Evolutionary conservation across 1,284 basidiomycete species (phyloP).

Genomic region (Mycosarcoma mackinlayi): DNA sequence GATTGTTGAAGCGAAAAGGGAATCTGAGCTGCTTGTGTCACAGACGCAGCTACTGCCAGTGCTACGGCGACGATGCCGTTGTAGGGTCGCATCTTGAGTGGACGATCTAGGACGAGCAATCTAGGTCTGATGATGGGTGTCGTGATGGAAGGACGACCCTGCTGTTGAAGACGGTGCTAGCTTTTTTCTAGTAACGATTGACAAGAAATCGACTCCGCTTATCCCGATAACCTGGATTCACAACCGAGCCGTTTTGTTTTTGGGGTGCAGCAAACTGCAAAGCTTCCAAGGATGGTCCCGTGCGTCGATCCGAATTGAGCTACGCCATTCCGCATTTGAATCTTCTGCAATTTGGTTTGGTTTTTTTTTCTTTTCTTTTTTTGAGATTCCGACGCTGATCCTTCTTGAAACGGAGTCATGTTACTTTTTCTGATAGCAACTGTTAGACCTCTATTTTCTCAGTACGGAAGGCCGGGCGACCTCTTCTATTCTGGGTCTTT

Average conservation of each 20-base stretch:
- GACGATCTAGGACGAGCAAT: background rate
- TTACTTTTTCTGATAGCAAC: background rate
- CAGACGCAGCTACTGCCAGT: constrained; percentile 14
- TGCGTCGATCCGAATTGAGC: background rate
- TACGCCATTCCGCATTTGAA: constrained; percentile 7
- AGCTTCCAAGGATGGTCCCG: background rate
- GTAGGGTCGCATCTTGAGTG: constrained; percentile 19
- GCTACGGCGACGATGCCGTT: constrained; percentile 6
- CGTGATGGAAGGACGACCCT: background rate
- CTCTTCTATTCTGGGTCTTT: too few relatives aligned
- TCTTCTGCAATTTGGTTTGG: too few relatives aligned
- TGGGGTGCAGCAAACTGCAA: background rate
- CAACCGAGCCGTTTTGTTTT: too few relatives aligned
- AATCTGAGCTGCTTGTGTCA: constrained; percentile 35
- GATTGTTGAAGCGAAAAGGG: constrained; percentile 29
- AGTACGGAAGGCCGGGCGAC: too few relatives aligned
- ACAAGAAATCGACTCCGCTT: constrained; percentile 11
- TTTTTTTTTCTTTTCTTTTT: too few relatives aligned
- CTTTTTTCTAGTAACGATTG: background rate
- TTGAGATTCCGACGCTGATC: too few relatives aligned
- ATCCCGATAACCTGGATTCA: constrained; percentile 8
- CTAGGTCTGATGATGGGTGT: background rate
- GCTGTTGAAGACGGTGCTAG: background rate
- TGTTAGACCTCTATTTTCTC: too few relatives aligned
- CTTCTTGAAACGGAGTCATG: too few relatives aligned